A percentile compares a stretch with the other conserved stretches of the same genome.
These are phyloP conservation scores for Geotrichum aggregatum DNA, from an alignment of 1,139 yeast species.

Conservation along the genomic window DNA sequence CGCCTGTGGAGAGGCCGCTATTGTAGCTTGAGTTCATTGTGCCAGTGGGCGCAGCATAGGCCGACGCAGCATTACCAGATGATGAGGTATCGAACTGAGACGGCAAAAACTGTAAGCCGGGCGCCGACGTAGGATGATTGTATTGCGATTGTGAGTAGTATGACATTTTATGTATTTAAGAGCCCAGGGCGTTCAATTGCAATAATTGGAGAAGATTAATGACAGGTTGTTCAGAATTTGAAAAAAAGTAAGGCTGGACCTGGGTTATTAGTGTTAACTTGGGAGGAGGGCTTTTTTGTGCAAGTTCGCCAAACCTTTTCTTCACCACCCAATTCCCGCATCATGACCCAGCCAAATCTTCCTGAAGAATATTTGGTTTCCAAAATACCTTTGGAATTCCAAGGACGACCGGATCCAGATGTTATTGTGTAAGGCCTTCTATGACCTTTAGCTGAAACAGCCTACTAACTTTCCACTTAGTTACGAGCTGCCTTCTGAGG, in stretches of 20 bases:
- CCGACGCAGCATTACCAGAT: slow-evolving; percentile 11
- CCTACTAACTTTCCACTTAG: no score
- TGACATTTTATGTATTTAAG: slow-evolving; percentile 7
- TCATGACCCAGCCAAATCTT: slow-evolving; percentile 7
- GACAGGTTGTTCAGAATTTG: slow-evolving; percentile 15
- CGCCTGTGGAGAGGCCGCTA: background rate
- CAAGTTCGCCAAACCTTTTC: background rate
- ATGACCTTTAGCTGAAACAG: no score
- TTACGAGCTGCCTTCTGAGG: slow-evolving; percentile 24
- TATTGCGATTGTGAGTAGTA: slow-evolving; percentile 16
- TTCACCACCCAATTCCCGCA: background rate
- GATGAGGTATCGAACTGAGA: slow-evolving; percentile 25
- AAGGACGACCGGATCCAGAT: slow-evolving; percentile 8
- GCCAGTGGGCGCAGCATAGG: slow-evolving; percentile 13
- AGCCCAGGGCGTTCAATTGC: no score
- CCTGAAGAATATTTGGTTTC: slow-evolving; percentile 9
- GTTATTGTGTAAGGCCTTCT: slow-evolving; percentile 10
- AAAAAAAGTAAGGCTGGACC: background rate
- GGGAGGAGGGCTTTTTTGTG: background rate
- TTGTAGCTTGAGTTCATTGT: slow-evolving; percentile 10
- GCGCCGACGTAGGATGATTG: slow-evolving; percentile 1
- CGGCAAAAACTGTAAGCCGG: slow-evolving; percentile 26
- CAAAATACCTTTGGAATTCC: slow-evolving; percentile 15
- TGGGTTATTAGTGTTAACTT: background rate
- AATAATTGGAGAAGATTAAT: no score